A percentile compares a stretch with the other conserved stretches of the same genome.
Conservation (phyloP, 257 asterid genomes). For the Parsonsia alboflavescens region DNA sequence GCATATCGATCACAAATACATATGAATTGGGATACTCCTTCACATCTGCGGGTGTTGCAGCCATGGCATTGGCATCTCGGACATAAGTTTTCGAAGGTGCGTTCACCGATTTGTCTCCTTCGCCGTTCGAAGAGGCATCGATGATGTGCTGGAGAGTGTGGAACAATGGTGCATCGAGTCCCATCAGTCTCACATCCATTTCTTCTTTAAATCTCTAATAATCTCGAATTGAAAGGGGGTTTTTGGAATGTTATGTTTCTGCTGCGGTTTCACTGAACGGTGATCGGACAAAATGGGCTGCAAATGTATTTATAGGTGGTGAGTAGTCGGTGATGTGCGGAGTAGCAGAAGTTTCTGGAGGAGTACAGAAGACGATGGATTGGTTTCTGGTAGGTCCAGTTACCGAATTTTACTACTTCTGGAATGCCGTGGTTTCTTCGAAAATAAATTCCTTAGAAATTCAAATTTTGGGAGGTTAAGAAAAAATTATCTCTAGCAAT, state of each 20-base stretch:
- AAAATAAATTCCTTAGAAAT: too few relatives aligned
- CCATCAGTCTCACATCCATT: conserved; percentile 18
- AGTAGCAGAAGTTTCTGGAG: conserved; percentile 7
- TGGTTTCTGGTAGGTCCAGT: conserved; percentile 5
- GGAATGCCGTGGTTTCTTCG: background rate
- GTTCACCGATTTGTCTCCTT: conserved; percentile 10
- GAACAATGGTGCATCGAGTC: conserved; percentile 17
- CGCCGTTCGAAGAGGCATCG: conserved; percentile 4
- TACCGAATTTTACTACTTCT: background rate
- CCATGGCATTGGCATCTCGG: conserved; percentile 25
- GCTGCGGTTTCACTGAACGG: background rate
- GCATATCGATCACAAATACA: conserved; percentile 22
- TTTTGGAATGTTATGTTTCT: background rate
- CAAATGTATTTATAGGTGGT: conserved; percentile 1
- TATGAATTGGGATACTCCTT: conserved; percentile 17
- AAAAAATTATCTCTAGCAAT: too few relatives aligned
- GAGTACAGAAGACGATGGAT: background rate
- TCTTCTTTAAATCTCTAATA: background rate
- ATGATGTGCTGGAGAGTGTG: conserved; percentile 23
- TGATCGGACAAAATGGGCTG: too few relatives aligned
- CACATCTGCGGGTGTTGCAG: conserved; percentile 23
- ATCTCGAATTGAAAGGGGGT: background rate
- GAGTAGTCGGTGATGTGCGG: background rate
- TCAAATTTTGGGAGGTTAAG: too few relatives aligned
- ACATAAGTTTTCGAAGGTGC: conserved; percentile 21